These are phyloP conservation scores for Agrocybe chaxingu DNA, from an alignment of 768 basidiomycete species.

Conservation along the genomic window DNA sequence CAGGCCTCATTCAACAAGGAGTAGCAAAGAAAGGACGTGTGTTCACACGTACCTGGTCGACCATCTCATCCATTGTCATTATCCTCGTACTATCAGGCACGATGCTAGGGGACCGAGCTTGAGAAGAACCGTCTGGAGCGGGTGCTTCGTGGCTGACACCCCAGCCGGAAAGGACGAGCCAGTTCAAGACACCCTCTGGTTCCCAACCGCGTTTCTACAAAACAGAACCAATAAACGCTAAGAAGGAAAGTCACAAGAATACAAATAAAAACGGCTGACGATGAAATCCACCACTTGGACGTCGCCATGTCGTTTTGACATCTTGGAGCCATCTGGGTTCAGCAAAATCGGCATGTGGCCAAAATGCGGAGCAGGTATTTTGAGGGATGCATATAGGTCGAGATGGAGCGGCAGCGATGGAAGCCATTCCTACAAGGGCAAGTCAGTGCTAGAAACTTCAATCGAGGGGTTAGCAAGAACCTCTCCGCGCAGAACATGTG, in stretches of 20 bases:
- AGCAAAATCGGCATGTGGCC: slow-evolving; percentile 90
- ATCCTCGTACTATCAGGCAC: slow-evolving; percentile 66
- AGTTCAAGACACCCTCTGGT: slow-evolving; percentile 84
- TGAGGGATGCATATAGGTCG: slow-evolving; percentile 80
- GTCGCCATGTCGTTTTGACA: slow-evolving; percentile 92
- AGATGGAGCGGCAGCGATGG: slow-evolving; percentile 90
- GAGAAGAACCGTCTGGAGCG: slow-evolving; percentile 18
- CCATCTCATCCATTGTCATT: slow-evolving; percentile 65
- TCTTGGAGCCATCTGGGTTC: slow-evolving; percentile 88
- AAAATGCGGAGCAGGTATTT: slow-evolving; percentile 70
- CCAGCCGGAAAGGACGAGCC: slow-evolving; percentile 95
- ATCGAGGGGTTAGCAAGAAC: slow-evolving; percentile 30
- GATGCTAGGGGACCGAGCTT: slow-evolving; percentile 18
- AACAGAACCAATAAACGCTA: not conserved
- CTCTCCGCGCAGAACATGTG: slow-evolving; percentile 94
- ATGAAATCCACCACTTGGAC: slow-evolving; percentile 86
- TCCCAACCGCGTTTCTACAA: slow-evolving; percentile 84
- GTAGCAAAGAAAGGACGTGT: not conserved
- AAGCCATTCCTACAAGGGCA: slow-evolving; percentile 79
- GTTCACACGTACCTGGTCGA: slow-evolving; percentile 42
- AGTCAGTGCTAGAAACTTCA: not conserved
- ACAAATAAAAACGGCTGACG: slow-evolving; percentile 37
- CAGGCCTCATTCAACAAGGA: not conserved
- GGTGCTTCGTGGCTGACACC: slow-evolving; percentile 49
- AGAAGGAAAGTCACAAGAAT: not conserved